Base-by-base conservation (phyloP, 2,329 filamentous ascomycete species). In the Neopestalotiopsis rosae region DNA sequence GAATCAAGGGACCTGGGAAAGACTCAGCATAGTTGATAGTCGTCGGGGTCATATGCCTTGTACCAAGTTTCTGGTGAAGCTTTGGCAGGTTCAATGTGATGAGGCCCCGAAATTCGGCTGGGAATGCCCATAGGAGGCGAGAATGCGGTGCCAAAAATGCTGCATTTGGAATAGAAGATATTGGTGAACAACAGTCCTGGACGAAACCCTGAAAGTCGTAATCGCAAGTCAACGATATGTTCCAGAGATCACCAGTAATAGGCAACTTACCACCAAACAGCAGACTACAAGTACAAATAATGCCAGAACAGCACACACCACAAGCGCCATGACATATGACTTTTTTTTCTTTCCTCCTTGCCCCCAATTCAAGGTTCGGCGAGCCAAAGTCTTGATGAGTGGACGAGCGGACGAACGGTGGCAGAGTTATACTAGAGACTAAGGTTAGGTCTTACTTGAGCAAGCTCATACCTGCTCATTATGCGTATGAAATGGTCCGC, bases 1-100 rank as follows among this genome's bases (percentile, higher is more conserved):
- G 79, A 5, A 85, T 80, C 5, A 84, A 20, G 10, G 62, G 62
- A 2, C 62, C 40, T 65, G 62, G 6, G 28, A 3, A 28, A 10
- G 2, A 40, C 40, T 28, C 20, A 62, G 59, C 5, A 5, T 5
- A 3, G 40, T 40, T 30, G 14, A 34, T 12, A 28, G 10, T 34
- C 3, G 28, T 20, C 1, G 20, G 1, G 2, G 1, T 20, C 14
- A 28, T 28, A 28, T 1, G 9, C 3, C 1, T 9, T 30, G 45
- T 20, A 65, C 62, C 62, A 24, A 65, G 12, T 30, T 56, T 45
- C 28, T 56, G 28, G 14, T 65, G 62, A 14, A 65, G 40, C 30
- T 32, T 65, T 17, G 62, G 40, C 20, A 65, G 45, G 17, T 65
- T n/a, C n/a, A 65, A 7, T 2, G 62, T 65, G 1, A 65, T 40